A percentile compares a stretch with the other conserved stretches of the same genome.
Evolutionary conservation across 1,284 basidiomycete genomes (phyloP).

Genomic region (Takashimella koratensis): DNA sequence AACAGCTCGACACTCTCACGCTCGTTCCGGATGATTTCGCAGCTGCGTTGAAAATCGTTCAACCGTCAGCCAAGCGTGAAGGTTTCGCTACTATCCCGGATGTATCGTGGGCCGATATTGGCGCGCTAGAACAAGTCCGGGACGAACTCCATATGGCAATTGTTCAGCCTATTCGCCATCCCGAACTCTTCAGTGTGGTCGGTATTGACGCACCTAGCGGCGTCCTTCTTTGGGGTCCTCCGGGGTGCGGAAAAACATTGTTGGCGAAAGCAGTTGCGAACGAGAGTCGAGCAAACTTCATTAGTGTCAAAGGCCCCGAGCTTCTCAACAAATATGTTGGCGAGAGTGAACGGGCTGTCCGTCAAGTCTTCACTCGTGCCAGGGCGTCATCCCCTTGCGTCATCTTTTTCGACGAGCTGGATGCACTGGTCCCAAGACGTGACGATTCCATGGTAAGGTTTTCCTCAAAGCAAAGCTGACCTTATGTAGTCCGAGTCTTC

Average conservation of each 20-base stretch:
- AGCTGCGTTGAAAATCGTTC: constrained; percentile 74
- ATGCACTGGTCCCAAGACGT: constrained; percentile 88
- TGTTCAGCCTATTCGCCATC: constrained; percentile 87
- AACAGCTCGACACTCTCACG: constrained; percentile 72
- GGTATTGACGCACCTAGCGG: constrained; percentile 86
- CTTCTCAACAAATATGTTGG: constrained; percentile 95
- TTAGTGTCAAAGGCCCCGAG: constrained; percentile 96
- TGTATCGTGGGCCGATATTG: constrained; percentile 91
- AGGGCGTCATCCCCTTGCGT: constrained; percentile 95
- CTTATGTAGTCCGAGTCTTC: constrained; percentile 79
- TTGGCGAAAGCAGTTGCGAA: constrained; percentile 96
- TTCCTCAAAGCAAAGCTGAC: constrained; percentile 1
- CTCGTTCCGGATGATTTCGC: constrained; percentile 78
- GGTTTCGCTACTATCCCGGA: constrained; percentile 96
- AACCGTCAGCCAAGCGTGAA: constrained; percentile 94
- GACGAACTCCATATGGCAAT: constrained; percentile 97
- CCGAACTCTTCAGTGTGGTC: constrained; percentile 80
- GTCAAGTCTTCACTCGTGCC: constrained; percentile 96
- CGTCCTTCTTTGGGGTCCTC: constrained; percentile 96
- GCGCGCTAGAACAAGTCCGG: constrained; percentile 78
- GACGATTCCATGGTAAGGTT: constrained; percentile 80
- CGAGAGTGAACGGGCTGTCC: constrained; percentile 90
- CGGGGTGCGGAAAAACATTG: constrained; percentile 94
- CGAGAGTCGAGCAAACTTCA: constrained; percentile 90
- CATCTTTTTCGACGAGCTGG: constrained; percentile 99